A percentile compares a stretch with the other conserved stretches of the same genome.
These are phyloP conservation scores for Orychophragmus violaceus DNA, from an alignment of 345 rosid genomes.

Conservation along the genomic window DNA sequence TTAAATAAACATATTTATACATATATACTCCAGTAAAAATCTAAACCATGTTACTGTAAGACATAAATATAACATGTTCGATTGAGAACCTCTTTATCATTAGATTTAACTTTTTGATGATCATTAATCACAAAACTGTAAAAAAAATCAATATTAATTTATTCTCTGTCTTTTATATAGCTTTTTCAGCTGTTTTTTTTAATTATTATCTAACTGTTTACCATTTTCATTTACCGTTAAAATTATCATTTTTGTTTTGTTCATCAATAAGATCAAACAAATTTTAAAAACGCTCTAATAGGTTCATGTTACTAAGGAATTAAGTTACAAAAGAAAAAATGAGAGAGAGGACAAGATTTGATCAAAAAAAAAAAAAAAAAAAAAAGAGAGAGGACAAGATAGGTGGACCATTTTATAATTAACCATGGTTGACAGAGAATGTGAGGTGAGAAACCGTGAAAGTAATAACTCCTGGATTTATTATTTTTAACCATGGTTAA, in stretches of 20 bases:
- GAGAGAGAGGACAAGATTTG: too few relatives aligned
- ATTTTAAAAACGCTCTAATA: slow-evolving; percentile 5
- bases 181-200: too few relatives aligned
- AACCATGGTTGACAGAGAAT: slow-evolving; percentile 6
- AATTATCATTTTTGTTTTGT: too few relatives aligned
- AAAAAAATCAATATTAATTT: too few relatives aligned
- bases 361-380: slow-evolving; percentile 23
- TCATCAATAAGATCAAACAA: too few relatives aligned
- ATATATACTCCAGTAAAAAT: neutral
- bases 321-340: slow-evolving; percentile 17
- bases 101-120: too few relatives aligned
- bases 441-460: neutral
- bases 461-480: slow-evolving; percentile 23
- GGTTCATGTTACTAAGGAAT: neutral
- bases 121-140: too few relatives aligned
- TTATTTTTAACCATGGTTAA: slow-evolving; percentile 21
- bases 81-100: too few relatives aligned
- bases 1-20: neutral
- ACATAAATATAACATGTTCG: neutral
- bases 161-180: too few relatives aligned
- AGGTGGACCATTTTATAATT: neutral
- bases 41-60: neutral
- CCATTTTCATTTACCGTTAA: too few relatives aligned
- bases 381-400: neutral
- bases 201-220: too few relatives aligned